These are phyloP conservation scores for Blastobotrys raffinosifermentans DNA, from an alignment of 1,139 yeast genomes.

Conservation along the genomic window DNA sequence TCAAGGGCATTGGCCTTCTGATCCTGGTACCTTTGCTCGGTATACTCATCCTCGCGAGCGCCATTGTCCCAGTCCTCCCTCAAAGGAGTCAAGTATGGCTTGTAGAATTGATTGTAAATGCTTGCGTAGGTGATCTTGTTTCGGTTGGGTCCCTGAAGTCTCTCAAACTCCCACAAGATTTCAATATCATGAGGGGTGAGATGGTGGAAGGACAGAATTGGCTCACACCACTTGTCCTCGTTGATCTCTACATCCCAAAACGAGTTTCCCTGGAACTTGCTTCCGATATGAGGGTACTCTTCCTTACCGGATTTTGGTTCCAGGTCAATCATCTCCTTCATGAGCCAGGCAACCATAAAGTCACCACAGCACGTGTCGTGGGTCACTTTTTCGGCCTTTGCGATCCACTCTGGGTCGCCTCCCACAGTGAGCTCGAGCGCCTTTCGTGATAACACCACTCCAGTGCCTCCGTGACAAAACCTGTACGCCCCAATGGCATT, in stretches of 20 bases:
- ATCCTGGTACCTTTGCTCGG: constrained; percentile 11
- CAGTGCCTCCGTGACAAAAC: constrained; percentile 37
- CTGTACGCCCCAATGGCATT: constrained; percentile 13
- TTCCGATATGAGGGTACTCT: constrained; percentile 21
- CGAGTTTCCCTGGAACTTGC: constrained; percentile 14
- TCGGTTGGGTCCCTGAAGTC: constrained; percentile 21
- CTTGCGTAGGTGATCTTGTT: constrained; percentile 24
- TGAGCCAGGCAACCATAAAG: constrained; percentile 30
- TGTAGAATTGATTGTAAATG: constrained; percentile 28
- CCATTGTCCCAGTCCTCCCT: constrained; percentile 26
- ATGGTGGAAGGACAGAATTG: constrained; percentile 31
- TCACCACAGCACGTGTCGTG: constrained; percentile 34
- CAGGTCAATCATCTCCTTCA: constrained; percentile 13
- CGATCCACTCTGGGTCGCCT: constrained; percentile 16
- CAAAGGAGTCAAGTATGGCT: constrained; percentile 24
- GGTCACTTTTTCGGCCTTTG: constrained; percentile 16
- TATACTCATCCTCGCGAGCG: constrained; percentile 15
- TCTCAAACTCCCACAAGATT: constrained; percentile 31
- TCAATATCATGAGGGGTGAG: constrained; percentile 27
- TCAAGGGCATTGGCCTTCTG: constrained; percentile 7
- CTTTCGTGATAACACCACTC: constrained; percentile 30
- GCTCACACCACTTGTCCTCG: constrained; percentile 27
- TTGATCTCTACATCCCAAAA: constrained; percentile 17
- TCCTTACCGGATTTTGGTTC: too few relatives aligned
- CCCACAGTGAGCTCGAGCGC: constrained; percentile 27